Conservation (phyloP, 1,139 yeast species). For the Candida smagusa region DNA sequence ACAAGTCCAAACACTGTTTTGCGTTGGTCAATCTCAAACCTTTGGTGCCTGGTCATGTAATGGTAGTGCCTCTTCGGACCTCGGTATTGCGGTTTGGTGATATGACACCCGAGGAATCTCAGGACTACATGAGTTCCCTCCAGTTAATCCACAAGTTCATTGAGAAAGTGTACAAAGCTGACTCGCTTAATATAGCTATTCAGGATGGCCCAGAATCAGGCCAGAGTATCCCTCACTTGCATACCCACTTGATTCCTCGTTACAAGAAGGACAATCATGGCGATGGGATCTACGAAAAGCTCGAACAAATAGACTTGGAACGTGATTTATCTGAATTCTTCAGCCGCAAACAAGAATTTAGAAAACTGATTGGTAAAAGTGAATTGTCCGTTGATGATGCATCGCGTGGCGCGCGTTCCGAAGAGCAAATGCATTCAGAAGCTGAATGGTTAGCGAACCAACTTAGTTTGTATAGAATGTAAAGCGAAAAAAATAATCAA, state of each 20-base stretch:
- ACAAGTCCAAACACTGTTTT: conserved; percentile 56
- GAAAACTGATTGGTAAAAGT: conserved; percentile 18
- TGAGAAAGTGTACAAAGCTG: conserved; percentile 64
- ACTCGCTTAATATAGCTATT: conserved; percentile 79
- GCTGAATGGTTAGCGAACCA: conserved; percentile 50
- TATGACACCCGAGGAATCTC: conserved; percentile 65
- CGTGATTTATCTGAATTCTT: conserved; percentile 30
- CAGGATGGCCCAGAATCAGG: conserved; percentile 98
- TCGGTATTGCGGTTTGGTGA: conserved; percentile 61
- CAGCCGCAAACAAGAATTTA: conserved; percentile 21
- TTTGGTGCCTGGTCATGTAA: conserved; percentile 83
- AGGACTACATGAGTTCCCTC: conserved; percentile 76
- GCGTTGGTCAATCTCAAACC: conserved; percentile 91
- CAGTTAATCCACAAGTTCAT: conserved; percentile 70
- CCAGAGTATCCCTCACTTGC: conserved; percentile 89
- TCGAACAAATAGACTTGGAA: conserved; percentile 48
- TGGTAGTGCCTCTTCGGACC: conserved; percentile 76
- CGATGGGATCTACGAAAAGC: conserved; percentile 62
- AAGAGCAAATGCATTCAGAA: conserved; percentile 63
- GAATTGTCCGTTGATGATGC: conserved; percentile 45
- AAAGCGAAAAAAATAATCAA: background rate
- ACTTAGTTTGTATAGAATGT: background rate
- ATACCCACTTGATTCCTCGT: conserved; percentile 89
- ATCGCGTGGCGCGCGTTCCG: conserved; percentile 49
- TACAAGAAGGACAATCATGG: conserved; percentile 61